These are phyloP conservation scores for Xeromyces bisporus DNA, from an alignment of 495 filamentous ascomycete species.

Conservation along the genomic window DNA sequence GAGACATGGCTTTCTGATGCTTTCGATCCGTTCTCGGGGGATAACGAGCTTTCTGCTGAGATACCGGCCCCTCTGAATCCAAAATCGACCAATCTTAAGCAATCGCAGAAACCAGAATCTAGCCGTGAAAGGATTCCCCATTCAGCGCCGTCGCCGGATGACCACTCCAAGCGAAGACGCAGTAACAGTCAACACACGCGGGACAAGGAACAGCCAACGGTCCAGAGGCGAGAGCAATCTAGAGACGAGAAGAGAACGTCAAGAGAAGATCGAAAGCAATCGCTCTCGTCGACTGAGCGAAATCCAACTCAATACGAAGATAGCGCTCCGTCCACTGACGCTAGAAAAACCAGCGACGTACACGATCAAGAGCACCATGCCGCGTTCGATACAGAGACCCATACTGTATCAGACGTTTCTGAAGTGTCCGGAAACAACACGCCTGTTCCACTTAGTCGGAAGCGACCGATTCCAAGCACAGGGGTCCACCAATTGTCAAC, in stretches of 20 bases:
- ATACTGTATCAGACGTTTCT: slow-evolving; percentile 18
- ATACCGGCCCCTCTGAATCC: slow-evolving; percentile 30
- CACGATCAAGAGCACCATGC: slow-evolving; percentile 7
- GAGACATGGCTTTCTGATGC: slow-evolving; percentile 63
- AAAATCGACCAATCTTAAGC: slow-evolving; percentile 15
- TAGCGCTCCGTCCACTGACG: slow-evolving; percentile 5
- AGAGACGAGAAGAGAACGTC: slow-evolving; percentile 3
- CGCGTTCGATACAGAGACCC: slow-evolving; percentile 14
- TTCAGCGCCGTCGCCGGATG: slow-evolving; percentile 13
- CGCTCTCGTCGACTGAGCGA: slow-evolving; percentile 3
- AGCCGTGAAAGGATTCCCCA: slow-evolving; percentile 4
- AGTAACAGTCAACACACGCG: background rate
- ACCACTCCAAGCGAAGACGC: slow-evolving; percentile 13
- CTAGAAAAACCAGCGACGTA: slow-evolving; percentile 6
- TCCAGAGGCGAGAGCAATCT: slow-evolving; percentile 3
- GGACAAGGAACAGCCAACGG: slow-evolving; percentile 3
- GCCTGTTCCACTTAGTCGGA: slow-evolving; percentile 21
- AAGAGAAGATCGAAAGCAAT: slow-evolving; percentile 3
- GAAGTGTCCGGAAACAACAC: slow-evolving; percentile 25
- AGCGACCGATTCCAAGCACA: slow-evolving; percentile 43
- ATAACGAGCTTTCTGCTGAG: slow-evolving; percentile 20
- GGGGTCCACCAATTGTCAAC: slow-evolving; percentile 57
- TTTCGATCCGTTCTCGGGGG: slow-evolving; percentile 54
- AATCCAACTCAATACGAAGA: slow-evolving; percentile 4
- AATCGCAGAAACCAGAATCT: slow-evolving; percentile 11